These are phyloP conservation scores for Lichtheimia ornata DNA, from an alignment of 371 early-diverging fungal genomes.

Conservation along the genomic window DNA sequence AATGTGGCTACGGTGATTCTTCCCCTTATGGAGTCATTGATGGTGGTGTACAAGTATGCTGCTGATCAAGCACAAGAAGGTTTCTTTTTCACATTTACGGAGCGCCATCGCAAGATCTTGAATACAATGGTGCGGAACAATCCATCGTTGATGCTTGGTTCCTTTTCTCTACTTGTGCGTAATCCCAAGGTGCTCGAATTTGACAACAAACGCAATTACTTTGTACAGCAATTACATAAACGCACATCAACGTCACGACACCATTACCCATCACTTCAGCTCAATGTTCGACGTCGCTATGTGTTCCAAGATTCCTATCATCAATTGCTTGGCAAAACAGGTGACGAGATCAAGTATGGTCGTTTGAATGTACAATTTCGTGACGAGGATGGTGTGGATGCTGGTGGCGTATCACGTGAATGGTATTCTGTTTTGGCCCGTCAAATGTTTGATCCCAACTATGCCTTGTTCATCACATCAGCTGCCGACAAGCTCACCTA, in stretches of 20 bases:
- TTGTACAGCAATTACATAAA: conserved; percentile 93
- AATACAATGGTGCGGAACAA: conserved; percentile 97
- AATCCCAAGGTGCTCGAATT: conserved; percentile 98
- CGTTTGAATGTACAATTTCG: conserved; percentile 94
- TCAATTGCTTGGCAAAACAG: conserved; percentile 87
- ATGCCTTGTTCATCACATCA: conserved; percentile 95
- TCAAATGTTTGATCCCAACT: conserved; percentile 99
- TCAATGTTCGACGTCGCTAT: conserved; percentile 91
- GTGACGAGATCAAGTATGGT: conserved; percentile 92
- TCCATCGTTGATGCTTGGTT: conserved; percentile 93
- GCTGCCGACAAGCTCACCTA: conserved; percentile 97
- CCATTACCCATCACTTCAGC: conserved; percentile 72
- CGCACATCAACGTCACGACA: conserved; percentile 62
- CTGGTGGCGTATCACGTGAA: conserved; percentile 98
- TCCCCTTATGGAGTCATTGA: conserved; percentile 94
- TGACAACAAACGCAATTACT: conserved; percentile 98
- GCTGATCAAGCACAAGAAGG: conserved; percentile 57
- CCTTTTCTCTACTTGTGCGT: conserved; percentile 93
- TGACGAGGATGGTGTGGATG: conserved; percentile 98
- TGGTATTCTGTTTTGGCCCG: conserved; percentile 97
- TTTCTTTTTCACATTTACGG: conserved; percentile 88
- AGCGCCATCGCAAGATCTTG: conserved; percentile 92
- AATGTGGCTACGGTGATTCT: conserved; percentile 92
- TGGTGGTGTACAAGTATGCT: conserved; percentile 89
- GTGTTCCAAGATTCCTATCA: conserved; percentile 98